A percentile compares a stretch with the other conserved stretches of the same genome.
phyloP scores from a whole-genome alignment of 441 rosid genomes.

The Rhodomyrtus psidioides region DNA sequence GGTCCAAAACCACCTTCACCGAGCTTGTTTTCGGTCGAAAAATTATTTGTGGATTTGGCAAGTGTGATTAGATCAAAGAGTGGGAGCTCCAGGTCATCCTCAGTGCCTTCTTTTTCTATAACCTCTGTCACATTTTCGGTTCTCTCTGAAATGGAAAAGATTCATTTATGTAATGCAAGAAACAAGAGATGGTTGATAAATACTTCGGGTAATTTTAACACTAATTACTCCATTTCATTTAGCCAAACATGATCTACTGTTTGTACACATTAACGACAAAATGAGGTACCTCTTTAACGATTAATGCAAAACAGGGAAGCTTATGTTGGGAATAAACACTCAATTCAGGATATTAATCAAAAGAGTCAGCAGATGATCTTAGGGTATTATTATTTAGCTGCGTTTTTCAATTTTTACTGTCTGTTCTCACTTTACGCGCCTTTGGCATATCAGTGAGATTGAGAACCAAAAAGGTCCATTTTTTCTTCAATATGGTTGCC shows the following conservation, averaged over 20 bases:
- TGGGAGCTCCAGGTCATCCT: conserved; percentile 1
- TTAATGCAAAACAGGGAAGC: not conserved
- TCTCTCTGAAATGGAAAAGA: not conserved
- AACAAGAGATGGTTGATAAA: not conserved
- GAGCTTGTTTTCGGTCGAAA: not conserved
- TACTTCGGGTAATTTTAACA: not conserved
- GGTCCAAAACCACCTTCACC: conserved; percentile 1
- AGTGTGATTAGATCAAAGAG: not conserved
- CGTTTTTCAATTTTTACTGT: not conserved
- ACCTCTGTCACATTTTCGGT: not conserved
- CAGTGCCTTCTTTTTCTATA: not conserved
- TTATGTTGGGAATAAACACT: not conserved
- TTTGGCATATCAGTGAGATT: not conserved
- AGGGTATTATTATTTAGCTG: not conserved
- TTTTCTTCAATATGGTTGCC: not conserved
- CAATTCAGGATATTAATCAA: not conserved
- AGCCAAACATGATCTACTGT: not conserved
- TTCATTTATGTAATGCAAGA: not conserved
- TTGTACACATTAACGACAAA: not conserved
- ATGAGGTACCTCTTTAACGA: not conserved
- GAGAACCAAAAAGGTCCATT: not conserved
- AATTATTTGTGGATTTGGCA: not conserved
- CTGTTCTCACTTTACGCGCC: not conserved
- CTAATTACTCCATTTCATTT: not conserved
- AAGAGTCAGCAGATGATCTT: not conserved